A percentile compares a stretch with the other conserved stretches of the same genome.
These are phyloP conservation scores for Bathelium albidoporum DNA, from an alignment of 495 filamentous ascomycete genomes.

Conservation along the genomic window DNA sequence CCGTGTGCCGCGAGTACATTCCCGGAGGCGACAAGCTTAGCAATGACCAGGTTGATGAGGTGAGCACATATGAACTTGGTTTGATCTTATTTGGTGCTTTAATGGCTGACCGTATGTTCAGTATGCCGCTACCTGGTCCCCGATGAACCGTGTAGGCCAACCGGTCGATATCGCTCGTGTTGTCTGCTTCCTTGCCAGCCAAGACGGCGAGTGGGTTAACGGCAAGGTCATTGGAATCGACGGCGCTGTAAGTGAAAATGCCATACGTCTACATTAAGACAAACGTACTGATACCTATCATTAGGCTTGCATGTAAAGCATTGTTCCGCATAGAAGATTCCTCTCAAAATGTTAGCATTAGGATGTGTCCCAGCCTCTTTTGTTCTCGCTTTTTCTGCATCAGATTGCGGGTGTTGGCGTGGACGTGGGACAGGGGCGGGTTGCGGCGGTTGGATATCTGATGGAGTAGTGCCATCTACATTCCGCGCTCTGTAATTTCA, in stretches of 20 bases:
- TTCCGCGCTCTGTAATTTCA: not conserved
- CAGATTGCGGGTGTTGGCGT: not conserved
- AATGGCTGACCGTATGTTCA: slow-evolving; percentile 4
- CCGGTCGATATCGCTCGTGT: slow-evolving; percentile 56
- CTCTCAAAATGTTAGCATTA: not conserved
- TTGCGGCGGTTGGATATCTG: not conserved
- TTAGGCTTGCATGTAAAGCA: slow-evolving; percentile 25
- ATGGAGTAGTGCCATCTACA: not conserved
- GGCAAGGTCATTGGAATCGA: slow-evolving; percentile 43
- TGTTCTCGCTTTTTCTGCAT: too few species aligned
- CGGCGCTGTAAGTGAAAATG: slow-evolving; percentile 11
- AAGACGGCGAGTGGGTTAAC: slow-evolving; percentile 59
- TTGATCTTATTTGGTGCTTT: too few species aligned
- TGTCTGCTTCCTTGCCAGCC: slow-evolving; percentile 52
- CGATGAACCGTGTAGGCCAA: slow-evolving; percentile 49
- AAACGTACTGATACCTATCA: not conserved
- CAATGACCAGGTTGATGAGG: slow-evolving; percentile 37
- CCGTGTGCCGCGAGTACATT: slow-evolving; percentile 55
- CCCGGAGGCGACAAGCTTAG: slow-evolving; percentile 42
- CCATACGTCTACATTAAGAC: not conserved
- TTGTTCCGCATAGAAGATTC: not conserved
- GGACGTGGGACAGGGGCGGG: not conserved
- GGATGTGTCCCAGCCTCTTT: not conserved
- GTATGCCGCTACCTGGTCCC: slow-evolving; percentile 47
- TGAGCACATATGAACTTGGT: too few species aligned